Base-by-base conservation (phyloP, 345 rosid species). In the Diplotaxis tenuifolia region DNA sequence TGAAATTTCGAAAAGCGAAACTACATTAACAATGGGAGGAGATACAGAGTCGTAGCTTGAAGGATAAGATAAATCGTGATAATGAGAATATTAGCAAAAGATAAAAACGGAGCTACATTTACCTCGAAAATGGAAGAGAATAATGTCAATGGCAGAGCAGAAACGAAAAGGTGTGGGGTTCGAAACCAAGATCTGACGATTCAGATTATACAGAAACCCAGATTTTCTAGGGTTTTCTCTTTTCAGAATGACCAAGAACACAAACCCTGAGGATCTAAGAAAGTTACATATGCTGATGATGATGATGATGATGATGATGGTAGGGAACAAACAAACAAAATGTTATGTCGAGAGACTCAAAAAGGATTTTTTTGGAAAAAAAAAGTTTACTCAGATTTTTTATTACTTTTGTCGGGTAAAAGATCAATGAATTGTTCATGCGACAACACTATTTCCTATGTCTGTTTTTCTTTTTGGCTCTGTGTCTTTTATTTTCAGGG, bases 231-330 rank as follows among this genome's bases (percentile, higher is more conserved):
- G 79, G 58, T 75, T 75, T 62, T 6, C 9, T 54, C 27, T 67
- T 8, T 12, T 8, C 5, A 47, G 19, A 1, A 47, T 1, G 3
- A 42, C 15, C 42, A 45, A 6, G 60, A 67, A 16, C n/a, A n/a
- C n/a, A n/a, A n/a, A n/a, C n/a, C n/a, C n/a, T n/a, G n/a, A n/a
- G 56, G 67, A 71, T 71, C 80, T 70, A 68, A 21, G 72, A 59
- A 47, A 65, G 62, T 25, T 65, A 65, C 63, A 71, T 8, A 69
- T 14, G 49, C 5, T n/a, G 49, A 42, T 42, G 49, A 4, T 38
- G 12, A 9, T 36, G 60, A 23, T 23, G 47, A 40, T 14, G 49
- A 40, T 40, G 49, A 3, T 36, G 10, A 2, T 34, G 60, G 54
- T 52, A 38, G 29, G 31, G 60, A 34, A 71, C 28, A 23, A 52